Evolutionary conservation across 148 eudicot species (phyloP).

Genomic region (Arbutus unedo): DNA sequence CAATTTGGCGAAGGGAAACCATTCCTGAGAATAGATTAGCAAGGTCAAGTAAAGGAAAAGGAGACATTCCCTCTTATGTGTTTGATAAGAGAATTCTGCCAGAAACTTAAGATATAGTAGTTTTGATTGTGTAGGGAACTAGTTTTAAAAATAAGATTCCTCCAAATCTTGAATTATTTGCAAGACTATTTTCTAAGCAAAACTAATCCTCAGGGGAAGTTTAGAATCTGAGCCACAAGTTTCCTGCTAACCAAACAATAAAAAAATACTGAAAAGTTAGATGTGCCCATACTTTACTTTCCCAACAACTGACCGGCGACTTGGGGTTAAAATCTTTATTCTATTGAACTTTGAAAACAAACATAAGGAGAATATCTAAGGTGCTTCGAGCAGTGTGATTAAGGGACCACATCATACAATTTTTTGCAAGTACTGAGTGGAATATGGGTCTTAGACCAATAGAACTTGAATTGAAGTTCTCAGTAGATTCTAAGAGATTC

Average conservation of each 20-base stretch:
- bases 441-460: background rate
- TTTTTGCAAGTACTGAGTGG: background rate
- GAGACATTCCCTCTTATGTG: background rate
- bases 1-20: background rate
- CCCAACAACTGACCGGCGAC: background rate
- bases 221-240: no score
- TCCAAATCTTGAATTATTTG: background rate
- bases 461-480: background rate
- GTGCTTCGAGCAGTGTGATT: background rate
- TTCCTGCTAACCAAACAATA: background rate
- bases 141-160: background rate
- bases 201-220: no score
- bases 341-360: background rate
- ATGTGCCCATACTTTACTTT: background rate
- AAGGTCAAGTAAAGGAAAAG: background rate
- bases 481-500: background rate
- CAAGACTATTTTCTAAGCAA: no score
- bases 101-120: background rate
- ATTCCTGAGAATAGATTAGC: background rate
- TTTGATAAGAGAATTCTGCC: background rate
- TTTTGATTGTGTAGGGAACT: background rate
- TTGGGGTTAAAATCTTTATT: background rate
- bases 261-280: background rate
- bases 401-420: background rate
- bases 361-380: background rate